These are phyloP conservation scores for Lithospermum erythrorhizon DNA, from an alignment of 257 asterid species.

Conservation along the genomic window DNA sequence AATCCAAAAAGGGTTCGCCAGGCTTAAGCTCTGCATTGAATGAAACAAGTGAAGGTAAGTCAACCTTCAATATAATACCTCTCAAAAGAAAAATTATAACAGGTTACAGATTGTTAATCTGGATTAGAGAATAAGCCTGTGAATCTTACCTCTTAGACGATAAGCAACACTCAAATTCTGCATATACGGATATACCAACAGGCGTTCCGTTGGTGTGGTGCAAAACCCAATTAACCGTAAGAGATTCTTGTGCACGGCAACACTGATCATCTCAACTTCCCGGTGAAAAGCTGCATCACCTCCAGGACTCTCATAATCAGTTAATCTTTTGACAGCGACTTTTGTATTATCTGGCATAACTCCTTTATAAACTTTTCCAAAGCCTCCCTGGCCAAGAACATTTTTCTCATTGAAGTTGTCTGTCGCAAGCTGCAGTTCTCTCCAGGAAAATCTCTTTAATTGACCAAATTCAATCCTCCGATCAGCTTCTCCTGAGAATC, in stretches of 20 bases:
- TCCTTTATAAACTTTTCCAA: slow-evolving; percentile 37
- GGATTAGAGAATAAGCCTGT: background rate
- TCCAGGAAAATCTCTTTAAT: slow-evolving; percentile 80
- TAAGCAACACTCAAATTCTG: slow-evolving; percentile 91
- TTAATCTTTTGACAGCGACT: slow-evolving; percentile 86
- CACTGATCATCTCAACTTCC: slow-evolving; percentile 97
- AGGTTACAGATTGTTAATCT: too few relatives aligned
- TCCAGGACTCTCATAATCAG: slow-evolving; percentile 86
- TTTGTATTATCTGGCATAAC: slow-evolving; percentile 55
- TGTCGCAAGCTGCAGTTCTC: slow-evolving; percentile 85
- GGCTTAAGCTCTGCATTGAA: slow-evolving; percentile 62
- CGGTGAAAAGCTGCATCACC: slow-evolving; percentile 94
- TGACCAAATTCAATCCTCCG: slow-evolving; percentile 88
- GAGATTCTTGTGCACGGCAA: slow-evolving; percentile 90
- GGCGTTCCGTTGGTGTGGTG: slow-evolving; percentile 92
- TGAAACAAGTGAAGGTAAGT: background rate
- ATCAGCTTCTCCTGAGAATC: slow-evolving; percentile 72
- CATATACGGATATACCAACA: slow-evolving; percentile 86
- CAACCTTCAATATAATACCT: background rate
- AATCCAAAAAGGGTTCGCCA: slow-evolving; percentile 62
- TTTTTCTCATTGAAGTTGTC: slow-evolving; percentile 79
- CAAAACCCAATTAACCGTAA: slow-evolving; percentile 81
- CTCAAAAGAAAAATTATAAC: background rate
- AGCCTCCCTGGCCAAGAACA: slow-evolving; percentile 95
- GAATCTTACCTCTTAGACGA: slow-evolving; percentile 64